Percentiles rank a stretch among this genome's conserved stretches.
Evolutionary conservation across 352 stramenopile genomes (phyloP).

Genomic region (Globisporangium splendens): DNA sequence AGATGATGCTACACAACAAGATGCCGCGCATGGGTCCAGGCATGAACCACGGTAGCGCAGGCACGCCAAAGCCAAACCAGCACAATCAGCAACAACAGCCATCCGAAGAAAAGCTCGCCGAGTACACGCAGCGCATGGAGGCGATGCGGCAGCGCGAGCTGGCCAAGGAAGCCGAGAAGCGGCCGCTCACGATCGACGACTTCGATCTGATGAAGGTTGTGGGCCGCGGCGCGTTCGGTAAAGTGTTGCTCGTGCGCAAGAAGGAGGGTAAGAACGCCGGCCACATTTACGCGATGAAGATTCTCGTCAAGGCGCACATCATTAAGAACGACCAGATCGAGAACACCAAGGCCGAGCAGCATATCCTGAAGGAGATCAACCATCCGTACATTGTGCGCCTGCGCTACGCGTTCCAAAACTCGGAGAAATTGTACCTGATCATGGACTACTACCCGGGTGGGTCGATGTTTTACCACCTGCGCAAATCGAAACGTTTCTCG

Average conservation of each 20-base stretch:
- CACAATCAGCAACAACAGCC: constrained; percentile 11
- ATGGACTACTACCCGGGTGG: constrained; percentile 94
- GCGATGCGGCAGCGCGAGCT: constrained; percentile 77
- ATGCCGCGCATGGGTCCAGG: constrained; percentile 46
- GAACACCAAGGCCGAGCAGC: constrained; percentile 88
- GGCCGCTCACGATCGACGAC: constrained; percentile 86
- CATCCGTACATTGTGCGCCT: constrained; percentile 85
- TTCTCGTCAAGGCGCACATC: constrained; percentile 91
- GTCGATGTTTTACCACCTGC: constrained; percentile 88
- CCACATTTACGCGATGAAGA: constrained; percentile 94
- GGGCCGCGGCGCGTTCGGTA: constrained; percentile 93
- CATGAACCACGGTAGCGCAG: constrained; percentile 11
- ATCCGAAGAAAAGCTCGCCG: constrained; percentile 58
- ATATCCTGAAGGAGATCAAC: constrained; percentile 89
- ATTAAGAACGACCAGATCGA: constrained; percentile 94
- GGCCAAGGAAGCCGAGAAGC: constrained; percentile 63
- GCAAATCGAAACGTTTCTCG: constrained; percentile 84
- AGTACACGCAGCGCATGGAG: constrained; percentile 66
- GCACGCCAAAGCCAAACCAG: constrained; percentile 7
- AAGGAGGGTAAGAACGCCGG: constrained; percentile 85
- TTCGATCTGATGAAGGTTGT: constrained; percentile 96
- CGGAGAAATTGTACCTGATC: constrained; percentile 94
- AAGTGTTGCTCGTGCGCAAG: constrained; percentile 93
- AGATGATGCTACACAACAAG: constrained; percentile 88
- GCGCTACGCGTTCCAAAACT: constrained; percentile 86